Evolutionary conservation across 2,329 filamentous ascomycete genomes (phyloP), one percentile per base, ranked within the genome.

Genomic region (Sporothrix euskadiensis): DNA sequence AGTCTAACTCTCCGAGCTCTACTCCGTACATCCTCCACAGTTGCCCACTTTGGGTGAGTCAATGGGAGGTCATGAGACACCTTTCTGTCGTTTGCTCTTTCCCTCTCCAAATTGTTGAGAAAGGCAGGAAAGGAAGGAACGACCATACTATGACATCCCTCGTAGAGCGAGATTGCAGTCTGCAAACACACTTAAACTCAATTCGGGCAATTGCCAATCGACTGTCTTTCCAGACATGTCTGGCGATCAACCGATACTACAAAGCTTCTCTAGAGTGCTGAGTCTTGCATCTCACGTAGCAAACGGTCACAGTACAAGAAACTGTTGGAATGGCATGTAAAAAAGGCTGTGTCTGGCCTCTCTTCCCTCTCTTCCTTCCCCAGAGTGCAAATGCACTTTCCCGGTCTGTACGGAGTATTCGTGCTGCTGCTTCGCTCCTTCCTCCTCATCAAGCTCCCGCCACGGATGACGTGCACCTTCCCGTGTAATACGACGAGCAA

Each of bases 81-180:
- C n/a, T 30, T 2, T 35, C 52, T 41, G 22, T 52, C 65, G 65
- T 68, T 52, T 52, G 26, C 65, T 52, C 65, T 10, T 68, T 68
- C 26, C 39, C 9, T 19, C 44, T 35, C 26, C 14, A 49, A 47
- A 19, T n/a, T 52, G 44, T 19, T 30, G 44, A 68, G 65, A 35
- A n/a, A n/a, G 44, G 44, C 26, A 19, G 22, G 41, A 10, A n/a
- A 19, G 14, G 39, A 26, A 8, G 10, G 61, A 14, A 22, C 65
- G 26, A 0, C 26, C 26, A 68, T 4, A 16, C 63, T 2, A 47
- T 52, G 44, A 68, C 39, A 22, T 66, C 4, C 4, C 35, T 26
- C 22, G 41, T 12, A 63, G 19, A 54, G 52, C 12, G 30, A 1
- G 26, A 26, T 26, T 26, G 16, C 5, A 32, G 22, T 26, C 39